Percentiles rank a stretch among this genome's conserved stretches.
Evolutionary conservation across 768 basidiomycete genomes (phyloP).

Genomic region (Megacollybia marginata): DNA sequence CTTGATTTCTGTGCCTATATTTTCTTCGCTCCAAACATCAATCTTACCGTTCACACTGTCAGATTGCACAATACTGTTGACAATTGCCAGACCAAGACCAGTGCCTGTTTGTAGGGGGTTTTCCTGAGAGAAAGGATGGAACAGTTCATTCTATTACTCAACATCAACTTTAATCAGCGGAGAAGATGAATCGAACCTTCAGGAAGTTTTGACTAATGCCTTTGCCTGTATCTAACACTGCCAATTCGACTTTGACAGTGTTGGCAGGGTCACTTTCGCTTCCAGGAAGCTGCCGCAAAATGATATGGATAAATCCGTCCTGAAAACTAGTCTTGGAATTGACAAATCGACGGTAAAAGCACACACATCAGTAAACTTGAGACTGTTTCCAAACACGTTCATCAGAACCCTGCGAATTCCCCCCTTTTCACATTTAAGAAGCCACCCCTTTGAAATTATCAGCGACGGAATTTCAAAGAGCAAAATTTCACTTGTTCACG

Average conservation of each 20-base stretch:
- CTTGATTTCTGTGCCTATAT: constrained; percentile 85
- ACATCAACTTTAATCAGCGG: background rate
- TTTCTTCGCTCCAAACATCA: constrained; percentile 91
- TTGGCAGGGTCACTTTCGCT: constrained; percentile 43
- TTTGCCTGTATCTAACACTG: constrained; percentile 88
- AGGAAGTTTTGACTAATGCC: constrained; percentile 92
- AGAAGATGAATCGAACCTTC: constrained; percentile 29
- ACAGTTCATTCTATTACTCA: constrained; percentile 72
- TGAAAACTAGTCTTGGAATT: constrained; percentile 19
- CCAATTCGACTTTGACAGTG: constrained; percentile 71
- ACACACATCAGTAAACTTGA: constrained; percentile 83
- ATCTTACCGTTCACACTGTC: constrained; percentile 85
- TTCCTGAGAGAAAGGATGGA: constrained; percentile 97
- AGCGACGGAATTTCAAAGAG: background rate
- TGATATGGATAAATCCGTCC: constrained; percentile 85
- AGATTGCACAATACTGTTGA: constrained; percentile 85
- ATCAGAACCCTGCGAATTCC: constrained; percentile 88
- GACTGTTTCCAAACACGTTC: constrained; percentile 91
- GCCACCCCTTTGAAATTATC: constrained; percentile 60
- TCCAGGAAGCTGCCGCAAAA: constrained; percentile 66
- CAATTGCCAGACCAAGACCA: constrained; percentile 90
- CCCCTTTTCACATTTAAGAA: constrained; percentile 82
- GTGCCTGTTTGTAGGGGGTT: constrained; percentile 91
- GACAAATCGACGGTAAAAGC: background rate
- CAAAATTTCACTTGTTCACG: constrained; percentile 48